phyloP scores from a whole-genome alignment of 768 basidiomycete genomes.

The Vishniacozyma victoriae region DNA sequence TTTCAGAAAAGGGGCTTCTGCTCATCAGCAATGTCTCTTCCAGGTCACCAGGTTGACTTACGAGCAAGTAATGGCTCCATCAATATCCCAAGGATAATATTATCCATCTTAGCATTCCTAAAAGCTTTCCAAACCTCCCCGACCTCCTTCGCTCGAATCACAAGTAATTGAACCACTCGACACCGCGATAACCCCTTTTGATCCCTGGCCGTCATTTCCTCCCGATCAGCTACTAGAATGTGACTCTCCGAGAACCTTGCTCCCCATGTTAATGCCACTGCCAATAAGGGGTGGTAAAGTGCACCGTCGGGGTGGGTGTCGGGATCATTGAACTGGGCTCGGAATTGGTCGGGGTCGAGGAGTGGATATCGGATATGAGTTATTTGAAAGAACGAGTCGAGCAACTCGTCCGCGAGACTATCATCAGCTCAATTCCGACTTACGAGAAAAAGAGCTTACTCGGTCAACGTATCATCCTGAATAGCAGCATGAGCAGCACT shows the following conservation, averaged over 20 bases:
- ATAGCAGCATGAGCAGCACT: constrained; percentile 65
- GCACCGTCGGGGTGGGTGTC: constrained; percentile 36
- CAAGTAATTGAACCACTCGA: constrained; percentile 66
- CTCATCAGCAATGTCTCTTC: too few relatives aligned
- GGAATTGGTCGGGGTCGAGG: constrained; percentile 75
- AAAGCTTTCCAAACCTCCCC: constrained; percentile 83
- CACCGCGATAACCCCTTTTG: constrained; percentile 55
- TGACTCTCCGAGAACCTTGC: constrained; percentile 90
- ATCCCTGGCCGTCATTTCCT: constrained; percentile 47
- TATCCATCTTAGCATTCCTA: constrained; percentile 68
- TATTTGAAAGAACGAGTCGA: constrained; percentile 84
- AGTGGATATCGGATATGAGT: constrained; percentile 79
- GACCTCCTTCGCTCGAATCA: constrained; percentile 75
- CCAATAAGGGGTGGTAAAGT: constrained; percentile 56
- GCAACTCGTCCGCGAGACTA: constrained; percentile 85
- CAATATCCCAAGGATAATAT: constrained; percentile 72
- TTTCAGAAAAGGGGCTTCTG: too few relatives aligned
- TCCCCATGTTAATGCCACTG: constrained; percentile 84
- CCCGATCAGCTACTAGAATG: constrained; percentile 69
- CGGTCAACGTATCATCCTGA: constrained; percentile 66
- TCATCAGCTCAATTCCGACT: constrained; percentile 4
- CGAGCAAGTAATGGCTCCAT: constrained; percentile 82
- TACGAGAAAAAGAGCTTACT: constrained; percentile 58
- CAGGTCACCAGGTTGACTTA: too few relatives aligned
- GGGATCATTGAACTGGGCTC: constrained; percentile 57